Percentiles rank a stretch among this genome's conserved stretches.
phyloP scores from a whole-genome alignment of 1,139 yeast species.

The Hyphopichia fennica region DNA sequence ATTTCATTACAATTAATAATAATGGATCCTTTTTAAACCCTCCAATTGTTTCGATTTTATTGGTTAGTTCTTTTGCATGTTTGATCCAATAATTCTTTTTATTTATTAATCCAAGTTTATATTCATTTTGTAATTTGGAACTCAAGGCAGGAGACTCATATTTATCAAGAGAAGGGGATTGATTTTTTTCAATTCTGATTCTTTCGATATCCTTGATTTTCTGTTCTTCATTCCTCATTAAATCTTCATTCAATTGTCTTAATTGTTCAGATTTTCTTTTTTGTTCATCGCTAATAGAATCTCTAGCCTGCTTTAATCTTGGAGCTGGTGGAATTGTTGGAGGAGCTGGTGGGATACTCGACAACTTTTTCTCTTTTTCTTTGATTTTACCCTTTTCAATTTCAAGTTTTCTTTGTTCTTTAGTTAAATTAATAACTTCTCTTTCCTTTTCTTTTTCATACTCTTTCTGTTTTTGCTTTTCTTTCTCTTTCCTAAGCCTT shows the following conservation, averaged over 20 bases:
- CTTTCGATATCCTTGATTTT: slow-evolving; percentile 7
- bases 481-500: slow-evolving; percentile 3
- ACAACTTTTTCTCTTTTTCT: neutral
- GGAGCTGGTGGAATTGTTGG: neutral
- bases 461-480: slow-evolving; percentile 6
- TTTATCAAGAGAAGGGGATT: slow-evolving; percentile 7
- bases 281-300: slow-evolving; percentile 4
- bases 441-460: slow-evolving; percentile 5
- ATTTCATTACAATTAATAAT: slow-evolving; percentile 24
- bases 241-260: slow-evolving; percentile 20
- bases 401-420: neutral
- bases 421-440: slow-evolving; percentile 5
- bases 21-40: slow-evolving; percentile 18
- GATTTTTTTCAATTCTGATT: slow-evolving; percentile 8
- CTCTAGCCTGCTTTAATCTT: neutral
- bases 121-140: slow-evolving; percentile 9
- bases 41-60: slow-evolving; percentile 18
- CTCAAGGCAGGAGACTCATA: neutral
- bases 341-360: neutral
- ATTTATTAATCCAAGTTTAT: slow-evolving; percentile 14
- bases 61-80: slow-evolving; percentile 27
- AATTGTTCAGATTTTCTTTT: slow-evolving; percentile 18
- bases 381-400: neutral
- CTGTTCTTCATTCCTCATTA: slow-evolving; percentile 13
- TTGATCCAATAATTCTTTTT: slow-evolving; percentile 32